Conservation (phyloP, 2,329 filamentous ascomycete genomes). For the Colletotrichum cereale region DNA sequence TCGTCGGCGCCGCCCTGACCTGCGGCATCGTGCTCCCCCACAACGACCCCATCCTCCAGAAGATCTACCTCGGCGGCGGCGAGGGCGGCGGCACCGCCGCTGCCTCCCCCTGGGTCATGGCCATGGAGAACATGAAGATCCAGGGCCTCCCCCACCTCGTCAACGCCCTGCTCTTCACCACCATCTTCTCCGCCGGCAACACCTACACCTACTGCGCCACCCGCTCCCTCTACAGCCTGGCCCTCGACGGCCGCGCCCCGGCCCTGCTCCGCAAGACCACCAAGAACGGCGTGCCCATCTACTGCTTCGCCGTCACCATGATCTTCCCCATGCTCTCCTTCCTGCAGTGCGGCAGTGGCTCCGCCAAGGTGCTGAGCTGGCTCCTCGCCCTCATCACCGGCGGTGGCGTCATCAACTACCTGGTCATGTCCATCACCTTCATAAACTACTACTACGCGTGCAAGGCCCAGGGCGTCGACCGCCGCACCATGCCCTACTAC, state of each 20-base stretch:
- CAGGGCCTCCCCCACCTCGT: slow-evolving; percentile 72
- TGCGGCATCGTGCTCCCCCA: slow-evolving; percentile 76
- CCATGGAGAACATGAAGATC: slow-evolving; percentile 72
- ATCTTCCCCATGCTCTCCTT: slow-evolving; percentile 33
- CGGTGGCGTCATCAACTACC: slow-evolving; percentile 39
- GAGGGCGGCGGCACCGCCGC: slow-evolving; percentile 54
- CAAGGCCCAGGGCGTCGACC: slow-evolving; percentile 64
- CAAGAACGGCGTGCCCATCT: slow-evolving; percentile 49
- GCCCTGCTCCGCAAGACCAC: slow-evolving; percentile 46
- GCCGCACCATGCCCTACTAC: slow-evolving; percentile 72
- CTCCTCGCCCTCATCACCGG: slow-evolving; percentile 75
- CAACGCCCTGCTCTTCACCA: slow-evolving; percentile 69
- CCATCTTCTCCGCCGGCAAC: slow-evolving; percentile 73
- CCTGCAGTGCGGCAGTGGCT: slow-evolving; percentile 49
- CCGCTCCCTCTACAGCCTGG: slow-evolving; percentile 68
- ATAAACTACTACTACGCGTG: slow-evolving; percentile 74
- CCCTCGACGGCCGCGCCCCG: slow-evolving; percentile 66
- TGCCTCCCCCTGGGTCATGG: slow-evolving; percentile 73
- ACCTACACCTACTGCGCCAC: slow-evolving; percentile 67
- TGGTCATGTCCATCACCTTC: slow-evolving; percentile 61
- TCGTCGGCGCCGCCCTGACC: slow-evolving; percentile 71
- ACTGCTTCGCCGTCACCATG: slow-evolving; percentile 39
- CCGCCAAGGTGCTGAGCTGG: slow-evolving; percentile 77
- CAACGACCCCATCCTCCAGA: slow-evolving; percentile 68
- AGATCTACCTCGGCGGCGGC: slow-evolving; percentile 68